These are phyloP conservation scores for Serendipita sp. DNA, from an alignment of 768 basidiomycete genomes.

Conservation along the genomic window DNA sequence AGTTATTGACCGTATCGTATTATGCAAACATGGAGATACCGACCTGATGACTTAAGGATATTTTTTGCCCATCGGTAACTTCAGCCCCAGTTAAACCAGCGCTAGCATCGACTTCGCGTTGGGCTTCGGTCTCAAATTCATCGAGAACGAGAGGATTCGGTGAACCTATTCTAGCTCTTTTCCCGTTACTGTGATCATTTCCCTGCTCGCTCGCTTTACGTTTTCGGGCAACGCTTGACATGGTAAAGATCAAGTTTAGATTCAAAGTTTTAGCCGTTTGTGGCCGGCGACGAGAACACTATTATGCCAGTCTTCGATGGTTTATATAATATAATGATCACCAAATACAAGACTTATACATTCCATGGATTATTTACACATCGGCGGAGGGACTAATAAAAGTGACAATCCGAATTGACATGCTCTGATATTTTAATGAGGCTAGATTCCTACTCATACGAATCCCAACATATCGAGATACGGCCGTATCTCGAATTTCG, in stretches of 20 bases:
- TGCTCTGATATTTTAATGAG: no score
- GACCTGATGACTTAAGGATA: slow-evolving; percentile 74
- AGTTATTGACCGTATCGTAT: neutral
- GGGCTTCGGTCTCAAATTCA: slow-evolving; percentile 88
- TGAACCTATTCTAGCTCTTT: slow-evolving; percentile 43
- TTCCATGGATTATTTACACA: no score
- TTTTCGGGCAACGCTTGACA: neutral
- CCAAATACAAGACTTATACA: no score
- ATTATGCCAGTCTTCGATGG: no score
- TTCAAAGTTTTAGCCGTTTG: no score
- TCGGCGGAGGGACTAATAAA: no score
- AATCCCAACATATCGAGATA: no score
- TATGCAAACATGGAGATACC: slow-evolving; percentile 12
- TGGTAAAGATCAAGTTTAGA: neutral
- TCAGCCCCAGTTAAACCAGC: slow-evolving; percentile 66
- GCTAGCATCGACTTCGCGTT: slow-evolving; percentile 77
- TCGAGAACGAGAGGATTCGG: slow-evolving; percentile 71
- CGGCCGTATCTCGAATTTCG: no score
- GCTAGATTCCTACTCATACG: no score
- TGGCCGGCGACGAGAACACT: no score
- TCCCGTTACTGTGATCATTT: slow-evolving; percentile 15
- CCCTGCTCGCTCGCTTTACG: neutral
- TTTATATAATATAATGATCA: no score
- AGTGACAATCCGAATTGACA: no score
- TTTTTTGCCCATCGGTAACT: slow-evolving; percentile 42